Conservation (phyloP, 345 rosid genomes). For the Acer yangbiense region DNA sequence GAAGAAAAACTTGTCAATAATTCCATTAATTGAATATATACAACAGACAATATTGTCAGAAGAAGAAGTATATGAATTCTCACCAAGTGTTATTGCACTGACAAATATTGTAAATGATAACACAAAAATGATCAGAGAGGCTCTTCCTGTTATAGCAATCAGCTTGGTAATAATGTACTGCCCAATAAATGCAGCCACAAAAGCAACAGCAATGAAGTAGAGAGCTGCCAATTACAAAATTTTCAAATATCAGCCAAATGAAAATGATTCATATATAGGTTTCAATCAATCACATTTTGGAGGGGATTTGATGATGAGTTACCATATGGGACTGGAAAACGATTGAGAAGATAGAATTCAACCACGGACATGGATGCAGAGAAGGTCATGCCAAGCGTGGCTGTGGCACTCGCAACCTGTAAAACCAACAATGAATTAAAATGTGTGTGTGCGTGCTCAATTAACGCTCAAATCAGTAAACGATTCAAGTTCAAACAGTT, state of each 20-base stretch:
- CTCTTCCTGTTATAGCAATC: conserved; percentile 26
- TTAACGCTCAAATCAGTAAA: too few species aligned
- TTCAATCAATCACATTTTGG: not conserved
- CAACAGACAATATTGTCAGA: too few species aligned
- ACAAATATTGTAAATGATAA: conserved; percentile 23
- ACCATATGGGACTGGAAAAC: conserved; percentile 27
- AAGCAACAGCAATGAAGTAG: conserved; percentile 26
- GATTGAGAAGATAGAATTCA: conserved; percentile 26
- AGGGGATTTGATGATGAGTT: not conserved
- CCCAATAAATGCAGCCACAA: conserved; percentile 12
- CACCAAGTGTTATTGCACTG: conserved; percentile 31
- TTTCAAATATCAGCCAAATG: not conserved
- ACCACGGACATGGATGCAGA: conserved; percentile 30
- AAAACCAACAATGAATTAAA: not conserved
- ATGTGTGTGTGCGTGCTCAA: too few species aligned
- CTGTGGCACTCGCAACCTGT: conserved; percentile 27
- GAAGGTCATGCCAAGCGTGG: conserved; percentile 28
- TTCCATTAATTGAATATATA: not conserved
- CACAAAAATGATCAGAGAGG: conserved; percentile 26
- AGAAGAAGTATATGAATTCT: not conserved
- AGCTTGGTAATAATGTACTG: conserved; percentile 19
- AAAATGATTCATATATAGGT: not conserved
- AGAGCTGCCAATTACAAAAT: conserved; percentile 6
- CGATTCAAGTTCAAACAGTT: not conserved
- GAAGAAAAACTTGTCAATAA: not conserved